A percentile compares a stretch with the other conserved stretches of the same genome.
These are phyloP conservation scores for Rhodosporidiobolus sp. DNA, from an alignment of 768 basidiomycete genomes.

Conservation along the genomic window DNA sequence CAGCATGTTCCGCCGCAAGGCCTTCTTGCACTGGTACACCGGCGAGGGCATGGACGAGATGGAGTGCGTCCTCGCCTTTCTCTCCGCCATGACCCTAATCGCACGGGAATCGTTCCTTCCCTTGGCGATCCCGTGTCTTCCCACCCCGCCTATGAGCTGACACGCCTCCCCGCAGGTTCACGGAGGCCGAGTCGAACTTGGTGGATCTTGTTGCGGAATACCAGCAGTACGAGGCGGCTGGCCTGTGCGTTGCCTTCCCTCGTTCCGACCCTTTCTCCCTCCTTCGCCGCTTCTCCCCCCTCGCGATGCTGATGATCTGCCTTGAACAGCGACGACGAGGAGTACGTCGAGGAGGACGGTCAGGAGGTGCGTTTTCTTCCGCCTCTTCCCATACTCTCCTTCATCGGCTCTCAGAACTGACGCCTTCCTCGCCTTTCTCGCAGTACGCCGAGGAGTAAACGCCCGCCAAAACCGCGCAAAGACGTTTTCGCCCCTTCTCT, in stretches of 20 bases:
- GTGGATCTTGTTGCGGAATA: slow-evolving; percentile 37
- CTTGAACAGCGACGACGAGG: slow-evolving; percentile 23
- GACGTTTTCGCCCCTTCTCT: background rate
- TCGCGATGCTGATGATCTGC: no score
- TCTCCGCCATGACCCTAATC: no score
- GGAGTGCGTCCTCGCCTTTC: slow-evolving; percentile 54
- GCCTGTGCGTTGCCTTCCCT: slow-evolving; percentile 46
- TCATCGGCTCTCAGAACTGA: background rate
- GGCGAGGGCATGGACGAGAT: slow-evolving; percentile 90
- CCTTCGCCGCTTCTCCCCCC: background rate
- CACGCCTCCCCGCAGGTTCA: slow-evolving; percentile 55
- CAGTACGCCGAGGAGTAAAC: slow-evolving; percentile 33
- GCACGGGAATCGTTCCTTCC: no score
- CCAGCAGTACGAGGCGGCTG: slow-evolving; percentile 49
- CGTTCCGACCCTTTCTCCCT: background rate
- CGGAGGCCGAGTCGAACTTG: slow-evolving; percentile 92
- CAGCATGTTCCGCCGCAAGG: slow-evolving; percentile 81
- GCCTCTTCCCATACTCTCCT: background rate
- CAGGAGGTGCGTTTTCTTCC: slow-evolving; percentile 19
- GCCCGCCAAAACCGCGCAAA: no score
- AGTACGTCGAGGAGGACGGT: slow-evolving; percentile 36
- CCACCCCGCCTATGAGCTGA: no score
- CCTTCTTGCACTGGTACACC: slow-evolving; percentile 53
- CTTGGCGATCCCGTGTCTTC: background rate
- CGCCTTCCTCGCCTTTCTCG: no score